These are phyloP conservation scores for Metschnikowia proteae DNA, from an alignment of 805 yeast genomes.

Conservation along the genomic window DNA sequence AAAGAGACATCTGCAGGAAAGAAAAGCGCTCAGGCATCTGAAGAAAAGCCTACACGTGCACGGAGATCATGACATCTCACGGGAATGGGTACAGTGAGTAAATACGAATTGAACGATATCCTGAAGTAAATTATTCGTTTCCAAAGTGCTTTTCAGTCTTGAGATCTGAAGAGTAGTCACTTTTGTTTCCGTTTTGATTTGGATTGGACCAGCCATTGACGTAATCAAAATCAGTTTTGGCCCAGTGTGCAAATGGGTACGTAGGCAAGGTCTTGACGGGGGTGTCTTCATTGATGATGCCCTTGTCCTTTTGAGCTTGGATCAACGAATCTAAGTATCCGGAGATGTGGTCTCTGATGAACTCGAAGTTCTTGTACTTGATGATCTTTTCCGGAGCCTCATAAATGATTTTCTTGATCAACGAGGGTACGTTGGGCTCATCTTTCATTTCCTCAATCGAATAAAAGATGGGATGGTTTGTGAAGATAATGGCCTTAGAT, in stretches of 20 bases:
- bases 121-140: constrained; percentile 11
- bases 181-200: constrained; percentile 19
- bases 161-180: constrained; percentile 23
- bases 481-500: constrained; percentile 62
- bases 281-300: constrained; percentile 51
- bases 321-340: constrained; percentile 57
- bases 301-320: constrained; percentile 53
- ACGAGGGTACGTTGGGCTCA: constrained; percentile 75
- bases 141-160: constrained; percentile 18
- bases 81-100: not conserved
- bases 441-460: constrained; percentile 76
- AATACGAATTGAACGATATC: not conserved
- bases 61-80: not conserved
- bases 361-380: constrained; percentile 59
- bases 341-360: constrained; percentile 55
- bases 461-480: constrained; percentile 76
- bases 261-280: constrained; percentile 56
- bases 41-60: not conserved
- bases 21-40: not conserved
- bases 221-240: constrained; percentile 37
- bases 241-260: constrained; percentile 65
- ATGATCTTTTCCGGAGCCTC: constrained; percentile 66
- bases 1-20: not conserved
- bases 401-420: constrained; percentile 55
- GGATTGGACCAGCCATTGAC: constrained; percentile 42